These are phyloP conservation scores for Pezicula carpinea DNA, from an alignment of 2,329 filamentous ascomycete genomes.

Conservation along the genomic window DNA sequence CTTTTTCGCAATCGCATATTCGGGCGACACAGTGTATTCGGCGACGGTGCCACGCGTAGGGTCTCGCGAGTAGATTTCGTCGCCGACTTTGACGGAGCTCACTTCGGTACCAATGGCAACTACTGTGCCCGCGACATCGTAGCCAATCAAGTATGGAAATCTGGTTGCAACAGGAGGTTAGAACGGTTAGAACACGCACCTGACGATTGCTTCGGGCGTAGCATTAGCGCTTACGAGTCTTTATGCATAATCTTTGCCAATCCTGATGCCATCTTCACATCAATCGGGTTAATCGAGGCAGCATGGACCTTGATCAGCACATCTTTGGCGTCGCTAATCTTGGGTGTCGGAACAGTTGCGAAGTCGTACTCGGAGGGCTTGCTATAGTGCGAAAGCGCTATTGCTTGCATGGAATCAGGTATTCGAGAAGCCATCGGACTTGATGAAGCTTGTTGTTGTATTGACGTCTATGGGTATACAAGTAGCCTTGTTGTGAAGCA, in stretches of 20 bases:
- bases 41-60: slow-evolving; percentile 30
- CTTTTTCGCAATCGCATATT: slow-evolving; percentile 20
- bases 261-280: slow-evolving; percentile 35
- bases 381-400: slow-evolving; percentile 18
- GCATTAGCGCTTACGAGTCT: neutral
- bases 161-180: slow-evolving; percentile 17
- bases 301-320: slow-evolving; percentile 41
- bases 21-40: slow-evolving; percentile 18
- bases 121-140: slow-evolving; percentile 36
- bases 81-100: slow-evolving; percentile 32
- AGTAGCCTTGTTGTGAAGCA: too few species aligned
- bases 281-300: slow-evolving; percentile 40
- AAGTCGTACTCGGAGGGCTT: slow-evolving; percentile 30
- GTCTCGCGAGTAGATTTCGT: slow-evolving; percentile 33
- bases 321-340: slow-evolving; percentile 37
- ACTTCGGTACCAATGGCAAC: slow-evolving; percentile 30
- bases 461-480: too few species aligned
- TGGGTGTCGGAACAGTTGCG: slow-evolving; percentile 37
- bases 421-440: slow-evolving; percentile 13
- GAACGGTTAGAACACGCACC: neutral
- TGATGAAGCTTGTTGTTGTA: too few species aligned
- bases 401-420: slow-evolving; percentile 21
- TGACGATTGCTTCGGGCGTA: neutral
- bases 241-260: neutral
- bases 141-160: slow-evolving; percentile 40